phyloP scores from a whole-genome alignment of 257 asterid genomes.

The Ilex aquifolium region DNA sequence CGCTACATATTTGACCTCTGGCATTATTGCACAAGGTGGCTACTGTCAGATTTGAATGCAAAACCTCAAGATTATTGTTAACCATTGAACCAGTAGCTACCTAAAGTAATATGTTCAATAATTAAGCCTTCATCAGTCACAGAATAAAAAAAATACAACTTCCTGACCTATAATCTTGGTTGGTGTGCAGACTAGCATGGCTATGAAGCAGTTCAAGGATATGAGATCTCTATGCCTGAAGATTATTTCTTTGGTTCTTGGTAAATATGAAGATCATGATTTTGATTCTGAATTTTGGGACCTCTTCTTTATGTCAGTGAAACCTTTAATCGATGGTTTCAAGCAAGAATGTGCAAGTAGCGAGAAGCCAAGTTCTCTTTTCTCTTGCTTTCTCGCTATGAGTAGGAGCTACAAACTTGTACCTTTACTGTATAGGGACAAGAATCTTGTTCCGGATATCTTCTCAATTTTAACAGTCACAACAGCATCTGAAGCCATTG shows the following conservation, averaged over 20 bases:
- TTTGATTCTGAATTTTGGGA: slow-evolving; percentile 73
- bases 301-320: slow-evolving; percentile 57
- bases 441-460: slow-evolving; percentile 75
- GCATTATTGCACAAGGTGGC: no score
- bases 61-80: no score
- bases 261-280: slow-evolving; percentile 57
- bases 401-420: slow-evolving; percentile 74
- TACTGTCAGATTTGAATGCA: no score
- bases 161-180: slow-evolving; percentile 18
- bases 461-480: slow-evolving; percentile 62
- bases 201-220: slow-evolving; percentile 69
- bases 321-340: slow-evolving; percentile 59
- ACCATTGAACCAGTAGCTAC: no score
- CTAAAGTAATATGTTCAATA: no score
- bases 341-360: slow-evolving; percentile 80
- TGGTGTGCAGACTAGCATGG: slow-evolving; percentile 46
- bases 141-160: not conserved
- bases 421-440: slow-evolving; percentile 52
- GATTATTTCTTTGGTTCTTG: slow-evolving; percentile 54
- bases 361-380: slow-evolving; percentile 81
- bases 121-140: not conserved
- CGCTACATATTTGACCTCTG: no score
- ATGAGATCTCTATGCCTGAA: slow-evolving; percentile 83
- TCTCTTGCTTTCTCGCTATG: slow-evolving; percentile 88
- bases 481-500: slow-evolving; percentile 65